Percentiles rank a stretch among this genome's conserved stretches.
These are phyloP conservation scores for Plenodomus tracheiphilus DNA, from an alignment of 2,329 filamentous ascomycete genomes.

Conservation along the genomic window DNA sequence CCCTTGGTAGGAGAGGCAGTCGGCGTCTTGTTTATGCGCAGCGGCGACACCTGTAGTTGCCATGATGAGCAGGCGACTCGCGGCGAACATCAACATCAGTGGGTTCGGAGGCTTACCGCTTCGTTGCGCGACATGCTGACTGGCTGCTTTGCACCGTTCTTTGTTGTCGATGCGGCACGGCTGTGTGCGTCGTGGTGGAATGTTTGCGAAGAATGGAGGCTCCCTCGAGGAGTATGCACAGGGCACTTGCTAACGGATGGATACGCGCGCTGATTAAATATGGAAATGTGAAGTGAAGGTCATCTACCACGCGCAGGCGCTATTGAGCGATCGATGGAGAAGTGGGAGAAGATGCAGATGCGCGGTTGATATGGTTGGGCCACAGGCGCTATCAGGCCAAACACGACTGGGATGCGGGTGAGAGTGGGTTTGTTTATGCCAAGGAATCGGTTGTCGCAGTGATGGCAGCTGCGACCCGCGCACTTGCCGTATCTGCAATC, in stretches of 20 bases:
- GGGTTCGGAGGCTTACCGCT: constrained; percentile 37
- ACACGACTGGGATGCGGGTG: constrained; percentile 28
- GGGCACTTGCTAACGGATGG: constrained; percentile 7
- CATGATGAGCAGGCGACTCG: constrained; percentile 10
- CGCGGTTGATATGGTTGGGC: constrained; percentile 24
- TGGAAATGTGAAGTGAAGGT: constrained; percentile 27
- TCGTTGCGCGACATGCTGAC: constrained; percentile 46
- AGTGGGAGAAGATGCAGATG: constrained; percentile 29
- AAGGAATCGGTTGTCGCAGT: constrained; percentile 19
- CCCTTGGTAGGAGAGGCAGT: constrained; percentile 67
- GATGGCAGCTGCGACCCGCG: constrained; percentile 9
- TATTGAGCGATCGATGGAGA: constrained; percentile 30
- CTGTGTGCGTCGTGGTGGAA: constrained; percentile 27
- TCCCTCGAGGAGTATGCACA: constrained; percentile 30
- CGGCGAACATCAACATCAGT: not conserved
- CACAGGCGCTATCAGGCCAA: constrained; percentile 23
- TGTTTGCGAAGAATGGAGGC: constrained; percentile 40
- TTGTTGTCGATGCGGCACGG: constrained; percentile 26
- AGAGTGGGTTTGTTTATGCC: not conserved
- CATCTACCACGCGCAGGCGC: constrained; percentile 32
- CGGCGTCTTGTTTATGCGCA: constrained; percentile 76
- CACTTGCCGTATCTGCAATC: not conserved
- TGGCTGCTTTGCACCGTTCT: constrained; percentile 9
- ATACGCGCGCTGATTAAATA: constrained; percentile 19
- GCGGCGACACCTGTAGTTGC: constrained; percentile 67